Evolutionary conservation across 176 grass and related monocot species (phyloP).

Genomic region (Oryza meridionalis): DNA sequence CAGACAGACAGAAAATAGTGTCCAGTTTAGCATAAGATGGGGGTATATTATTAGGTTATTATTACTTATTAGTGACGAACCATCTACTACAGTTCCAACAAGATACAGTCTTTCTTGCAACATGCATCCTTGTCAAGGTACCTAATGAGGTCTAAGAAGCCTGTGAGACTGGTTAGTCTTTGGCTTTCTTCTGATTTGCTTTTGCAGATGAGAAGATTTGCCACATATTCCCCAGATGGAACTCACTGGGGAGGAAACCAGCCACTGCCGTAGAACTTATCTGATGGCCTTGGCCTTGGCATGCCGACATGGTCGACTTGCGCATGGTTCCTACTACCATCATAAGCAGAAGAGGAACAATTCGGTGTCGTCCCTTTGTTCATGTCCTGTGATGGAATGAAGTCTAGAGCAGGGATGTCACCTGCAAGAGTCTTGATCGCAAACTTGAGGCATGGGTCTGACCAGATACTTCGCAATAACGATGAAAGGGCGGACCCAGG

Average conservation of each 20-base stretch:
- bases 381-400: conserved; percentile 48
- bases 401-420: conserved; percentile 60
- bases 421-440: conserved; percentile 67
- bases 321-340: conserved; percentile 29
- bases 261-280: conserved; percentile 40
- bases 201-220: conserved; percentile 1
- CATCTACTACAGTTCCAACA: conserved; percentile 31
- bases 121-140: conserved; percentile 45
- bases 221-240: not conserved
- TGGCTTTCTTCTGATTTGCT: not conserved
- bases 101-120: conserved; percentile 44
- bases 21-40: conserved; percentile 28
- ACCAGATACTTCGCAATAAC: conserved; percentile 54
- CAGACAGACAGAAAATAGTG: conserved; percentile 24
- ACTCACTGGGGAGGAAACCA: conserved; percentile 61
- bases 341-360: conserved; percentile 46
- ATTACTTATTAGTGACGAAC: conserved; percentile 21
- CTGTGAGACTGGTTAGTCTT: not conserved
- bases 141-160: conserved; percentile 16
- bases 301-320: conserved; percentile 39
- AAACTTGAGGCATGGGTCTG: conserved; percentile 80
- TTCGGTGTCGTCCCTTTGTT: conserved; percentile 32
- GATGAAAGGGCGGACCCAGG: conserved; percentile 51
- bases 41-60: conserved; percentile 10
- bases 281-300: conserved; percentile 44